Percentiles rank a stretch among this genome's conserved stretches.
Conservation (phyloP, 192 early-diverging fungal genomes). For the Lobulomyces angularis region DNA sequence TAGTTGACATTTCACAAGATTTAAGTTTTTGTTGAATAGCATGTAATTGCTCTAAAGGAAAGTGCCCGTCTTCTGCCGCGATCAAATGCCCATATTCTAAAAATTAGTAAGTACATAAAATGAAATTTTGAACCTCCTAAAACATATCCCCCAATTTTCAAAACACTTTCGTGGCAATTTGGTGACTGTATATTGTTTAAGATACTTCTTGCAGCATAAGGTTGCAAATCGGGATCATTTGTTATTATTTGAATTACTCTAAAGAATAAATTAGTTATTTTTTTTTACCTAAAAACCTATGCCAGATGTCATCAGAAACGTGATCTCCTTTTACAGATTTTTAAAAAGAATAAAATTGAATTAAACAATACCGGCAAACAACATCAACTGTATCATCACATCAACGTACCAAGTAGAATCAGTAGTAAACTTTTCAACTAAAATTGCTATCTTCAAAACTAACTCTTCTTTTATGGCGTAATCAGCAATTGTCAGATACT, state of each 20-base stretch:
- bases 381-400: constrained; percentile 89
- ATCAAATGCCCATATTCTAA: constrained; percentile 98
- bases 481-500: constrained; percentile 81
- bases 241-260: constrained; percentile 93
- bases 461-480: constrained; percentile 89
- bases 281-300: too few relatives aligned
- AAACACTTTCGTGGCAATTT: constrained; percentile 86
- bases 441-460: constrained; percentile 96
- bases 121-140: too few relatives aligned
- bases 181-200: constrained; percentile 70
- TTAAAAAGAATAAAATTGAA: too few relatives aligned
- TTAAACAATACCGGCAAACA: constrained; percentile 79
- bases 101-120: too few relatives aligned
- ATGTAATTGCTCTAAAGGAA: constrained; percentile 89
- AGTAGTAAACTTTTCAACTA: constrained; percentile 94
- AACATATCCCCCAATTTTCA: constrained; percentile 92
- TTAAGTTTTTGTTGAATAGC: constrained; percentile 85
- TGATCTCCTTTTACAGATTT: constrained; percentile 63
- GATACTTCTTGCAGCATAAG: constrained; percentile 79
- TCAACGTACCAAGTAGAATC: constrained; percentile 99
- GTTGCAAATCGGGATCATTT: constrained; percentile 88
- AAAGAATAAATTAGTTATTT: too few relatives aligned
- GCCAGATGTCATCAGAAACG: constrained; percentile 96
- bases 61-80: constrained; percentile 69
- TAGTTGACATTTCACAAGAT: constrained; percentile 61